phyloP scores from a whole-genome alignment of 2,329 filamentous ascomycete species.

The Harringtonia lauricola region DNA sequence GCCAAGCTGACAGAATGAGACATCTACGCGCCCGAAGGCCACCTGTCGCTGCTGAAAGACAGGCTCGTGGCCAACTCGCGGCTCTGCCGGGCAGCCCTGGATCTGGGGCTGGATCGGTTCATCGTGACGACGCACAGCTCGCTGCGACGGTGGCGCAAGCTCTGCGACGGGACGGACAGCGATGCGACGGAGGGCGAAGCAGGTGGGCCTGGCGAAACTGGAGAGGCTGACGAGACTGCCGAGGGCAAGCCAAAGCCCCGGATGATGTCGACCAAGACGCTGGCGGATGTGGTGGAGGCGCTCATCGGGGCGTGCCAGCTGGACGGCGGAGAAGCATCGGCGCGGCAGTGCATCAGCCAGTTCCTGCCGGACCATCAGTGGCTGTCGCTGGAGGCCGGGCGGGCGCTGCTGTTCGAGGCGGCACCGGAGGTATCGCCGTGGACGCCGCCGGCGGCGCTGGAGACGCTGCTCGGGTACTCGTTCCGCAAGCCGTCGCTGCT shows the following conservation, averaged over 20 bases:
- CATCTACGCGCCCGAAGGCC: conserved; percentile 63
- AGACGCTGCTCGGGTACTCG: conserved; percentile 57
- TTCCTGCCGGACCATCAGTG: conserved; percentile 54
- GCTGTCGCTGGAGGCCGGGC: conserved; percentile 31
- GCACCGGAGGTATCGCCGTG: conserved; percentile 27
- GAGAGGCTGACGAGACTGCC: background rate
- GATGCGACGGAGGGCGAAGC: too few relatives aligned
- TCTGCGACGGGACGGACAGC: conserved; percentile 33
- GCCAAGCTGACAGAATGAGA: too few relatives aligned
- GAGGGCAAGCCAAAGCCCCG: background rate
- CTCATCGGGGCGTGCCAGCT: conserved; percentile 67
- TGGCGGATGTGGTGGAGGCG: conserved; percentile 82
- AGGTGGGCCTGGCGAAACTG: background rate
- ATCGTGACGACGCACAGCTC: conserved; percentile 61
- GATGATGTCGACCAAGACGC: conserved; percentile 58
- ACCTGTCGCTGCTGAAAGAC: conserved; percentile 58
- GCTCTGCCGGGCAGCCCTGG: conserved; percentile 54
- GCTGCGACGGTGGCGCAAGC: conserved; percentile 59
- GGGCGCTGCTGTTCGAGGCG: conserved; percentile 30
- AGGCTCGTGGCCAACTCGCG: conserved; percentile 62
- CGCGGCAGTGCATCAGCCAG: conserved; percentile 49
- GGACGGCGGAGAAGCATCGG: conserved; percentile 55
- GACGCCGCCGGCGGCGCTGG: conserved; percentile 36
- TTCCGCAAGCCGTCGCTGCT: conserved; percentile 62
- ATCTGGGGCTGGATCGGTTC: conserved; percentile 57